Base-by-base conservation (phyloP, 2,329 filamentous ascomycete species). In the Phyllosticta ampelicida region DNA sequence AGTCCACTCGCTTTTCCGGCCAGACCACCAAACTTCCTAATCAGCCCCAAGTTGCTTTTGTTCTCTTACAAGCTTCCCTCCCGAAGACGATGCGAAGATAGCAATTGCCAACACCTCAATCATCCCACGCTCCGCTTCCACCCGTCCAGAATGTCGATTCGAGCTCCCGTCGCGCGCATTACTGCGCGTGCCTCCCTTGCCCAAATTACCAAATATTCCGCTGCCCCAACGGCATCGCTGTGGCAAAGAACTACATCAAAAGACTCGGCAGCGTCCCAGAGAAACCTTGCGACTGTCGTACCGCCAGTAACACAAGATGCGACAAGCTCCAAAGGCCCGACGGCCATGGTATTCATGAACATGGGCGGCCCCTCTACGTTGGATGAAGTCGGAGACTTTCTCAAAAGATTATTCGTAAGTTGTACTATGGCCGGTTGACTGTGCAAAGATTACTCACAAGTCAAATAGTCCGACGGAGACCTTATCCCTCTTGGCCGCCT, bases 301-400 rank as follows among this genome's bases (percentile, higher is more conserved):
- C 87, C 88, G 10, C 88, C 89, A 8, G 89, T 94, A 20, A 91
- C 88, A 0, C 89, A 95, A 71, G 80, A 90, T 79, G 78, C 81
- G 6, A 82, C 82, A 0, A 82, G 80, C 53, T 79, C 81, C 2
- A 81, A 89, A 68, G 92, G 92, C 0, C 90, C 91, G 8, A 99
- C 94, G 4, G 94, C 94, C 50, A 97, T 99, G 84, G 94, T 99
- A 13, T 96, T 99, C 69, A 83, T 99, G 76, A 99, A 99, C 75
- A 99, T 99, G 94, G 94, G 94, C 61, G 94, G 94, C 0, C 94
- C 94, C 2, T 88, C 89, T 1, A 96, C 88, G 3, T 87, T 86
- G 4, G 83, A 86, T 64, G 90, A 99, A 76, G 94, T 99, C 36
- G 86, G 86, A 65, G 84, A 86, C 73, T 99, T 97, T 69, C 76